Evolutionary conservation across 78 protist species (phyloP), one percentile per base, ranked within the genome.

Genomic region (Tieghemostelium lacteum): DNA sequence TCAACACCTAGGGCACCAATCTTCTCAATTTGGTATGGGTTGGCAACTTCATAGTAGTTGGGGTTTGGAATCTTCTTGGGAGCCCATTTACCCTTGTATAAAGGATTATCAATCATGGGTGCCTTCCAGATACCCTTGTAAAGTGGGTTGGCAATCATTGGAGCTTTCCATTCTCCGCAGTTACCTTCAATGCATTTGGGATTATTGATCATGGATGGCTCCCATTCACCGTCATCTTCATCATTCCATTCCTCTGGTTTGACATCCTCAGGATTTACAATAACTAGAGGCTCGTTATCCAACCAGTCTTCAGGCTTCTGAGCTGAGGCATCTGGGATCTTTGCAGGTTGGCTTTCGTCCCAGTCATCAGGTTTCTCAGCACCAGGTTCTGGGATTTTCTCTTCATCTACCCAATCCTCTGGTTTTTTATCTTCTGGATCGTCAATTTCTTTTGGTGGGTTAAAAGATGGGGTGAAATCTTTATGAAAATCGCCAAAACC

Each of bases 231-330:
- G 69, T 98, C 99, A 14, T 95, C 97, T 87, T 98, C 99, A 28
- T 98, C 99, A 42, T 97, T 98, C 99, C 99, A 99, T 88, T 97
- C 98, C 1, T 62, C 93, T 33, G 99, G 99, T 94, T 97, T 97
- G 24, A 3, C 26, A 14, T 98, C 98, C 7, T 55, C 92, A 55
- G 95, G 96, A 58, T 96, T 92, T 16, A 98, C 85, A 36, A 34
- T 40, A 62, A 92, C 93, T n/a, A n/a, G n/a, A 31, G 97, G 97
- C 31, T 66, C 80, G 92, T 95, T 93, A 64, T 97, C 99, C 33
- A 96, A 98, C 99, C 99, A 99, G 75, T 95, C 98, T 0, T 77
- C 98, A 17, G 99, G 99, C 94, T 97, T 98, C 42, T 17, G 63
- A 20, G 98, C 98, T 0, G 76, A 77, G 5, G 95, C 94, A 80